Conservation (phyloP, 1,139 yeast species). For the Zygosaccharomyces sapae region DNA sequence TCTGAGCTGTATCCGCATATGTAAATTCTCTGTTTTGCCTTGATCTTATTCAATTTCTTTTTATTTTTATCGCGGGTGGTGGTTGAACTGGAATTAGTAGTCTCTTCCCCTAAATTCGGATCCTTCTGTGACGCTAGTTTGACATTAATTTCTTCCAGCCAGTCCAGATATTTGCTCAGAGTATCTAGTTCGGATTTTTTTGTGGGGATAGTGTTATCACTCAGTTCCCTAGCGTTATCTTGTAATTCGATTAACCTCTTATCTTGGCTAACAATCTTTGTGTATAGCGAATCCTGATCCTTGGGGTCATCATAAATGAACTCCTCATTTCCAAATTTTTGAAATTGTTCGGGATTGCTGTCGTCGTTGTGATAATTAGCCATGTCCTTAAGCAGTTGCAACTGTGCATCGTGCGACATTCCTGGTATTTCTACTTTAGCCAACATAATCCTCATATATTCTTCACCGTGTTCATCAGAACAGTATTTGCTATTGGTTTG, state of each 20-base stretch:
- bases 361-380: slow-evolving; percentile 21
- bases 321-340: slow-evolving; percentile 22
- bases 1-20: slow-evolving; percentile 30
- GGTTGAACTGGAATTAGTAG: slow-evolving; percentile 5
- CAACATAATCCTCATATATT: slow-evolving; percentile 43
- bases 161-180: slow-evolving; percentile 29
- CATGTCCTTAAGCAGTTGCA: slow-evolving; percentile 22
- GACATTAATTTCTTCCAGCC: slow-evolving; percentile 30
- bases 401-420: slow-evolving; percentile 12
- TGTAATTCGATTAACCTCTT: slow-evolving; percentile 20
- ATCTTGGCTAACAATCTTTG: slow-evolving; percentile 34
- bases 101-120: slow-evolving; percentile 20
- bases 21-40: slow-evolving; percentile 16
- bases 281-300: slow-evolving; percentile 40
- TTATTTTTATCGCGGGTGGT: slow-evolving; percentile 8
- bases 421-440: slow-evolving; percentile 26
- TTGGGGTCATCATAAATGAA: slow-evolving; percentile 23
- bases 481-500: slow-evolving; percentile 63
- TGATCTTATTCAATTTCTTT: slow-evolving; percentile 17
- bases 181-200: slow-evolving; percentile 18
- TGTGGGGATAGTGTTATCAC: slow-evolving; percentile 18
- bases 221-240: slow-evolving; percentile 20
- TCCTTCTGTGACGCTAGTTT: slow-evolving; percentile 18
- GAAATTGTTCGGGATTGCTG: slow-evolving; percentile 29
- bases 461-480: slow-evolving; percentile 62